Base-by-base conservation (phyloP, 495 filamentous ascomycete genomes). In the Aspergillus asperescens region DNA sequence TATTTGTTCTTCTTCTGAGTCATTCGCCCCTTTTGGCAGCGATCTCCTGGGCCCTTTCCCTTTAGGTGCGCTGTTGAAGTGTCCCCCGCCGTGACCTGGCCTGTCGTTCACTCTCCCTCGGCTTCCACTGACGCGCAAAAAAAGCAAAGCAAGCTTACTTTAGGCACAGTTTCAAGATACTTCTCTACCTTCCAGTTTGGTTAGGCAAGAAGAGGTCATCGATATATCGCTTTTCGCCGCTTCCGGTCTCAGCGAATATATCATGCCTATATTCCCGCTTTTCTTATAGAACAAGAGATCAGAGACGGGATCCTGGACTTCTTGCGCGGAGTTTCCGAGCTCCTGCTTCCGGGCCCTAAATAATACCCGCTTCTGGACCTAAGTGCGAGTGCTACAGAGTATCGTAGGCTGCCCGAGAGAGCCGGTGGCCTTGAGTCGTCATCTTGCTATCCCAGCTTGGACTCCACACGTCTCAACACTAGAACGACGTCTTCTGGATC, bases 111-210 rank as follows among this genome's bases (percentile, higher is more conserved):
- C 16, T 13, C 15, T 2, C 20, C 39, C 13, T 41, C 20, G 19
- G 8, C 18, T 9, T 5, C 20, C 20, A 46, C 42, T 46, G 42
- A 46, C 42, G 42, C 6, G 42, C 42, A 32, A 15, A 46, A 46
- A 44, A 46, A 47, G 43, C 43, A 46, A 35, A 35, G 44, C 29
- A 47, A 12, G 29, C 18, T 31, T 24, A 35, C 44, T 32, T 32
- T 20, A 23, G 44, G 39, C 13, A 42, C 39, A 42, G 39, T 42
- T 6, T 15, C 39, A 42, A n/a, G n/a, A n/a, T n/a, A n/a, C n/a
- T n/a, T n/a, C n/a, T 35, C 13, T n/a, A 22, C 29, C 29, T 32
- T 1, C 15, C 18, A 46, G 15, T 18, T 24, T n/a, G 29, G 46
- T 13, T n/a, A 37, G 45, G 45, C n/a, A 34, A 34, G 44, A n/a